A percentile compares a stretch with the other conserved stretches of the same genome.
phyloP scores from a whole-genome alignment of 495 filamentous ascomycete species.

The Podospora pseudoanserina region DNA sequence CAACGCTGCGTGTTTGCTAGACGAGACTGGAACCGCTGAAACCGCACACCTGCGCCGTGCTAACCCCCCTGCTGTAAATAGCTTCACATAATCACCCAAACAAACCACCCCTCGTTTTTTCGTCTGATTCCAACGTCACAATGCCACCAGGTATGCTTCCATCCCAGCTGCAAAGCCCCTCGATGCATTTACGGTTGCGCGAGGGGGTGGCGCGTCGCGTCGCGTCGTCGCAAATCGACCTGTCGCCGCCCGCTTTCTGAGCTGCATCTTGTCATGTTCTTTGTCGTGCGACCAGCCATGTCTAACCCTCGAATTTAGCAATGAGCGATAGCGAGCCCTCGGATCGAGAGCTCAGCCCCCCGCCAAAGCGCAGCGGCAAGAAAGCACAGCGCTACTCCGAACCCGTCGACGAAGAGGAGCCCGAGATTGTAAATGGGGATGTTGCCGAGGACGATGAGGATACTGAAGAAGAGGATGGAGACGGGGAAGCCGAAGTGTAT shows the following conservation, averaged over 20 bases:
- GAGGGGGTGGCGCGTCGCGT: neutral
- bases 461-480: conserved; percentile 36
- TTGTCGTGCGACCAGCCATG: neutral
- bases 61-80: neutral
- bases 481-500: conserved; percentile 43
- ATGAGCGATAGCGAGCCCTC: conserved; percentile 11
- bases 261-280: neutral
- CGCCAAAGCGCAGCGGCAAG: conserved; percentile 22
- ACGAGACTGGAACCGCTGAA: neutral
- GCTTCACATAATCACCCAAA: neutral
- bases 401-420: conserved; percentile 20
- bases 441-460: conserved; percentile 37
- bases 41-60: no score
- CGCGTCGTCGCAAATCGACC: neutral
- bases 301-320: conserved; percentile 8
- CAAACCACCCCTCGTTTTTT: neutral
- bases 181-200: neutral
- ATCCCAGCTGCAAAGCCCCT: neutral
- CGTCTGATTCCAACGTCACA: neutral
- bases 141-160: conserved; percentile 19
- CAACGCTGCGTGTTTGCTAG: neutral
- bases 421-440: conserved; percentile 20
- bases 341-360: conserved; percentile 10
- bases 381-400: conserved; percentile 19
- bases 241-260: neutral